Base-by-base conservation (phyloP, 108 stramenopile species). In the Mediolabrus comicus region DNA sequence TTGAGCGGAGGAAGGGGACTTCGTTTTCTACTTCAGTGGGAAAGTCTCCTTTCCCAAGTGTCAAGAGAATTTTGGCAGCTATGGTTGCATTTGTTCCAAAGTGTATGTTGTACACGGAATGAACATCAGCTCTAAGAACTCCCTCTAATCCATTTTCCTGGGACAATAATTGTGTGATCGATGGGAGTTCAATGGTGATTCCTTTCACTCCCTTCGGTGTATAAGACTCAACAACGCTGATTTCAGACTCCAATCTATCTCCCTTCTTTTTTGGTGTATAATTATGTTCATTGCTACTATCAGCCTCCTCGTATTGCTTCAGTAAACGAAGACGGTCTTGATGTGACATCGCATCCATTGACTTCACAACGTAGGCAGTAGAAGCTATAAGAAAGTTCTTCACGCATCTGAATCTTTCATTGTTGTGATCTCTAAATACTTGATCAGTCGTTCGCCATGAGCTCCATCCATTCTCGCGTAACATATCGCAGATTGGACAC, bases 1-100 rank as follows among this genome's bases (percentile, higher is more conserved):
- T 35, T 28, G 56, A 65, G 35, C 59, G 67, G 3, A 46, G 19
- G 46, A 77, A 59, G 12, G 75, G 75, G 30, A 56, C 63, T 56
- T 77, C 75, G 26, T 49, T 29, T 16, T 34, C 22, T 0, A 77
- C 46, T 19, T n/a, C 41, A 1, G 62, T 53, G 14, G 67, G 75
- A 12, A 69, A 43, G 12, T 43, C 49, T 8, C 75, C 61, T 60
- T 66, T 57, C 19, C 75, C 53, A 34, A 77, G 29, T 25, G 30
- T 62, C 33, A 69, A 10, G 29, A 77, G 31, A 62, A 77, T 77
- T n/a, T 69, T 69, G 3, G 67, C 67, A 8, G 75, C 75, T 58
- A 77, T 69, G 14, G 29, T 77, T 55, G 59, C 36, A 39, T 77
- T 77, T 2, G 62, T 56, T 0, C 75, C 75, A 52, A 69, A 69